phyloP scores from a whole-genome alignment of 2,329 filamentous ascomycete genomes.

The Sporothrix pseudoabietina region DNA sequence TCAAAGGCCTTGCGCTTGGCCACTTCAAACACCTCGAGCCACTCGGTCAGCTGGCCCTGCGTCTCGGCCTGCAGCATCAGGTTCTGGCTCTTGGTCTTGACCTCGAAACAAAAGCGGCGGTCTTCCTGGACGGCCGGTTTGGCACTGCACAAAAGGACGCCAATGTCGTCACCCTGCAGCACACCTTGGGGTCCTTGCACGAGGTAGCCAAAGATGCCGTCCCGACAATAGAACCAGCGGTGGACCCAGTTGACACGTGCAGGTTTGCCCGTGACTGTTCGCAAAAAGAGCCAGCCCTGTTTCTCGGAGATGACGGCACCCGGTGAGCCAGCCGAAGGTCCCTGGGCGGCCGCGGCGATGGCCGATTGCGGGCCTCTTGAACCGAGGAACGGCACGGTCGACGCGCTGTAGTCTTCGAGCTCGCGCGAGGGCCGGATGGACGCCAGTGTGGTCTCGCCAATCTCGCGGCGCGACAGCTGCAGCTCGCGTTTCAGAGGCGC shows the following conservation, averaged over 20 bases:
- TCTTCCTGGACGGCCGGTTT: slow-evolving; percentile 91
- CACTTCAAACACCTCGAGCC: slow-evolving; percentile 90
- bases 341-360: neutral
- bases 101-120: slow-evolving; percentile 93
- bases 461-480: slow-evolving; percentile 73
- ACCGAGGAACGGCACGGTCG: slow-evolving; percentile 84
- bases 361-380: slow-evolving; percentile 59
- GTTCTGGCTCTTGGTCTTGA: slow-evolving; percentile 94
- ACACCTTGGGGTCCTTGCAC: slow-evolving; percentile 83
- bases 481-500: slow-evolving; percentile 80
- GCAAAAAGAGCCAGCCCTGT: slow-evolving; percentile 90
- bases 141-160: slow-evolving; percentile 89
- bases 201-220: slow-evolving; percentile 95
- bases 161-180: slow-evolving; percentile 93
- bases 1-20: slow-evolving; percentile 93
- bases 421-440: slow-evolving; percentile 81
- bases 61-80: slow-evolving; percentile 91
- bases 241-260: slow-evolving; percentile 86
- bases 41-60: slow-evolving; percentile 87
- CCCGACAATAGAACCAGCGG: slow-evolving; percentile 93
- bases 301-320: slow-evolving; percentile 68
- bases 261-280: slow-evolving; percentile 82
- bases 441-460: slow-evolving; percentile 75
- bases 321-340: neutral
- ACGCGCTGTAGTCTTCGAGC: slow-evolving; percentile 87